Base-by-base conservation (phyloP, 495 filamentous ascomycete genomes). In the Durotheca rogersii region DNA sequence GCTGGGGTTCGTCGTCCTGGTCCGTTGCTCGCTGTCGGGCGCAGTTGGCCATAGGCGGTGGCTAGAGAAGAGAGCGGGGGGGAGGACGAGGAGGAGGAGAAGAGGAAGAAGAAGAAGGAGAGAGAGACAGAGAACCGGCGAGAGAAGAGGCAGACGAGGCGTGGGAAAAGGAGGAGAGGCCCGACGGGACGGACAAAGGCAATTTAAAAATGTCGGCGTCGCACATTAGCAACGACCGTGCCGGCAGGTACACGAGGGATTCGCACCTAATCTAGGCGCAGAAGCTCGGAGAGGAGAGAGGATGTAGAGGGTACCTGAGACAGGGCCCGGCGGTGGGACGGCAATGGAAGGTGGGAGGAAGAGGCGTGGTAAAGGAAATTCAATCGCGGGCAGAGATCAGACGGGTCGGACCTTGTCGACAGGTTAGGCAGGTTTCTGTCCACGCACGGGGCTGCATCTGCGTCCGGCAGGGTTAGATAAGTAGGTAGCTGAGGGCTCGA, bases 1-100 rank as follows among this genome's bases (percentile, higher is more conserved):
- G 27, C 27, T 7, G 29, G 34, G 37, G 11, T 42, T 47, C 36
- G 15, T 52, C 18, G 29, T 31, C 15, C 31, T 44, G n/a, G 34
- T 44, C 27, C 15, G 20, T 33, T 47, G 32, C 11, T 47, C 33
- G 54, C 42, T 30, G 39, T 39, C 43, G 39, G 32, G 16, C 45
- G 43, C 49, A 41, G 16, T 39, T 32, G 55, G 55, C 49, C 49
- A 58, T 58, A 53, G 44, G 44, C 43, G 36, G 41, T 25, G 23
- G 23, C 9, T 27, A 4, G 23, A 9, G 23, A 9, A 27, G 9
- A 27, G 23, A 9, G 9, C 4, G 23, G 23, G 23, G 9, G 23
- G 23, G 23, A 9, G 23, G 4, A 27, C 4, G 23, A 27, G 23
- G 23, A 27, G 9, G 23, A 27, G 9, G 23, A 9, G 21, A 15